Base-by-base conservation (phyloP, 441 rosid species). In the Eutrema salsugineum region DNA sequence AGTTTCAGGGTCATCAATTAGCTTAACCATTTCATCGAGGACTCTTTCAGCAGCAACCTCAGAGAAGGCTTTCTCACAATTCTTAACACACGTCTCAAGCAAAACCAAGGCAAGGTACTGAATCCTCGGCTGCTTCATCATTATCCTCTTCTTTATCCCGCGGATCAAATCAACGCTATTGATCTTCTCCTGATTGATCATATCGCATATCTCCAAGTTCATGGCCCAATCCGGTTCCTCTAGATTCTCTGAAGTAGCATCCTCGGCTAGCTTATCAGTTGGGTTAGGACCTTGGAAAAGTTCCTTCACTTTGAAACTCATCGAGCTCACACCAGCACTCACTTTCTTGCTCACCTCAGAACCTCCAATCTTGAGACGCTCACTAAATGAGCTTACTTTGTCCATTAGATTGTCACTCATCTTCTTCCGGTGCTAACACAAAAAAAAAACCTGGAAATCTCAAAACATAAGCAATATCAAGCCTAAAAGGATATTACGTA, bases 41-140 rank as follows among this genome's bases (percentile, higher is more conserved):
- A 94, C 87, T 83, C 97, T 84, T 83, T 94, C 99, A 59, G 97
- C 91, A 15, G 99, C 99, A 71, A 94, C 92, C 76, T 88, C 97
- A 0, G 97, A 88, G 81, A 91, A 94, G 10, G 93, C 96, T 81
- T 85, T 81, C 84, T 91, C 99, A 36, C 97, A 91, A 56, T 94
- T 94, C 89, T 94, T 94, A 28, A 84, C 96, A 76, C 83, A 81
- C 1, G 94, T 85, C 81, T 94, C 99, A 33, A 94, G 99, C 77
- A 94, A 81, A 66, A 88, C 88, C 89, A 92, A 68, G 33, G 96
- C 87, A 81, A 94, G 79, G 76, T 84, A 94, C 78, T 94, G 99
- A 78, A 89, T 69, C 82, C 87, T 88, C 10, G 96, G 87, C 76
- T 70, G 87, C 79, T 85, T 90, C 71, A 82, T 28, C 83, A 87